Evolutionary conservation across 139 green algal genomes (phyloP), one percentile per base, ranked within the genome.

Genomic region (Coelastrella sp.): DNA sequence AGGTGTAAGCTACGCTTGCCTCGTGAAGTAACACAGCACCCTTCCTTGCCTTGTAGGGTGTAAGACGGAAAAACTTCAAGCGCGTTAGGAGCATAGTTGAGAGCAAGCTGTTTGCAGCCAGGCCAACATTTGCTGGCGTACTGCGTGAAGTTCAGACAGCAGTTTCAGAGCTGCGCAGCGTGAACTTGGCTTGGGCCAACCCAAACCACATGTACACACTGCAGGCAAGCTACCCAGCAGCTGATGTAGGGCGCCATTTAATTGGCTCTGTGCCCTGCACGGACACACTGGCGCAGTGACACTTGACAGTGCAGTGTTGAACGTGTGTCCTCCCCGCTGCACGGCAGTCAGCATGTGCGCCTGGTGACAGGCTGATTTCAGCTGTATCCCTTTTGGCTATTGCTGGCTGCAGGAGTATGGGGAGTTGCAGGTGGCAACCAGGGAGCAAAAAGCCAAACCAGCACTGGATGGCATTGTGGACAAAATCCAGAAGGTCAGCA

Each of bases 371-470:
- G 32, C 32, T 47, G 32, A 2, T 47, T 47, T 47, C 32, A 47
- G 32, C 32, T 47, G 32, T 47, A 47, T 47, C 32, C 32, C 32
- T 47, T 0, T 5, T 60, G 7, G 23, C 58, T 83, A n/a, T 58
- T 86, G 80, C 1, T 58, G 7, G 80, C 54, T 86, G 82, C 23
- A 92, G 74, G 84, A 95, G 58, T 96, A 92, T 64, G 92, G 91
- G 4, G 94, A 96, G 75, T 88, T 95, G 89, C 94, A 96, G 92
- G 87, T 93, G 17, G 89, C 73, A 47, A 94, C 94, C 11, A 90
- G 96, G 6, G 95, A 97, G 93, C 89, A 95, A 75, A 96, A 94
- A 74, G 95, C 95, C 22, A 95, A 95, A 66, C 94, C 96, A 14
- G 88, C 86, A 11, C 80, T 98, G 54, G 95, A 96, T 80, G 76